Evolutionary conservation across 768 basidiomycete genomes (phyloP), one percentile per base, ranked within the genome.

Genomic region (Rossbeevera mucosa): DNA sequence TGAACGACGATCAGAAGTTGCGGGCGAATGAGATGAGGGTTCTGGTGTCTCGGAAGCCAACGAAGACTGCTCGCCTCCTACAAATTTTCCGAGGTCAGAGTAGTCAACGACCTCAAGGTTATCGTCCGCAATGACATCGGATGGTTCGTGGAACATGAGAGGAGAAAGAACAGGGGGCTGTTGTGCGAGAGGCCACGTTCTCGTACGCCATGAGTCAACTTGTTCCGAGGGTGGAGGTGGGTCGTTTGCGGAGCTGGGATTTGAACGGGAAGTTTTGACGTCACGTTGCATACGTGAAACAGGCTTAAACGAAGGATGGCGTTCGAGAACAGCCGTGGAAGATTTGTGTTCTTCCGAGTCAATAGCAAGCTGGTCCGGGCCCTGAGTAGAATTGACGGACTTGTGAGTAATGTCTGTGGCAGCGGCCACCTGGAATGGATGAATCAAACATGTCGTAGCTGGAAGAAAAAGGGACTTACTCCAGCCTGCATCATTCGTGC

Each of bases 101-200:
- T 90, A 92, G 61, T 91, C 88, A 7, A 92, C 80, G n/a, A 87
- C 79, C 60, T 91, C 88, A 3, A 91, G 75, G 50, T 82, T 78
- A 59, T 85, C 86, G 20, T 77, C 80, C 4, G 75, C 66, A 49
- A 70, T 67, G 38, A 74, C 67, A 16, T 71, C 70, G n/a, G 86
- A 55, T 9, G 65, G 54, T 31, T 63, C 69, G 24, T 68, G 65
- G 9, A 77, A 60, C 26, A 68, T 33, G 14, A 67, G 60, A 11
- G 71, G 67, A 16, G 72, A 70, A 44, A 73, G 67, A 30, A 59
- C 60, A 9, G 60, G 52, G 13, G 52, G 66, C 20, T 71, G 73
- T 51, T 64, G 60, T 18, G 66, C 63, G 20, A 66, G 55, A 12
- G 29, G 44, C 30, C 57, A 55, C 28, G 73, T 66, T 53, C 79